Percentiles rank a stretch among this genome's conserved stretches.
Conservation (phyloP, 352 stramenopile genomes). For the Globisporangium echinulatum region DNA sequence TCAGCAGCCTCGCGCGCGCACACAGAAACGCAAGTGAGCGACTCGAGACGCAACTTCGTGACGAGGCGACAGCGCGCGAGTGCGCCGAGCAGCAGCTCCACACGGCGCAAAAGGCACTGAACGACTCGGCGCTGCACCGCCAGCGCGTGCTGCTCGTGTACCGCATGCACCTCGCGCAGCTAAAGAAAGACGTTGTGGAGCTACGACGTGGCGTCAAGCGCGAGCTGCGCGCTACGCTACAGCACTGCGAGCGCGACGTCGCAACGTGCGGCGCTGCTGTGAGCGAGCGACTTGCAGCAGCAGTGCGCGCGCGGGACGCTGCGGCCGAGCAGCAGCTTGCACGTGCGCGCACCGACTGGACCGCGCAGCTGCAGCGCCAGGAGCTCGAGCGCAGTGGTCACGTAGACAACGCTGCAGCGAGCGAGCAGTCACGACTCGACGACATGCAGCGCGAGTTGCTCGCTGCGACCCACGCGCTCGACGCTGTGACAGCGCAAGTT, state of each 20-base stretch:
- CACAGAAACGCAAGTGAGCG: conserved; percentile 58
- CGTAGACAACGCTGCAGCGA: conserved; percentile 34
- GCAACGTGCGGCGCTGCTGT: conserved; percentile 14
- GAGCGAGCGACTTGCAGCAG: conserved; percentile 18
- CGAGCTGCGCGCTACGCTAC: conserved; percentile 27
- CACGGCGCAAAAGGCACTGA: conserved; percentile 20
- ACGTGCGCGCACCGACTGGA: conserved; percentile 40
- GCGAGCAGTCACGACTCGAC: conserved; percentile 55
- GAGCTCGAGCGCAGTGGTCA: conserved; percentile 44
- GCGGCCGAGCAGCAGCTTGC: conserved; percentile 22
- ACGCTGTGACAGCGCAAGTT: conserved; percentile 21
- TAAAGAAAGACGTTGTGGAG: conserved; percentile 26
- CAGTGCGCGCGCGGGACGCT: conserved; percentile 16
- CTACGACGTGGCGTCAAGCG: conserved; percentile 21
- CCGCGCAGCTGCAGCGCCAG: conserved; percentile 29
- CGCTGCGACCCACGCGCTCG: conserved; percentile 29
- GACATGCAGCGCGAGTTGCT: conserved; percentile 35
- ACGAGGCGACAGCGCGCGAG: conserved; percentile 27
- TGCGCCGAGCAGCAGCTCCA: conserved; percentile 11
- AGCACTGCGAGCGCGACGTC: conserved; percentile 27
- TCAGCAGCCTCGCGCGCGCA: conserved; percentile 55
- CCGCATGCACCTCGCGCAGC: conserved; percentile 21
- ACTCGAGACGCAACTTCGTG: conserved; percentile 30
- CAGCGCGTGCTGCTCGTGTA: conserved; percentile 23
- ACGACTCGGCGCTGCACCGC: conserved; percentile 16